phyloP scores from a whole-genome alignment of 108 stramenopile species.

The Mediolabrus comicus region DNA sequence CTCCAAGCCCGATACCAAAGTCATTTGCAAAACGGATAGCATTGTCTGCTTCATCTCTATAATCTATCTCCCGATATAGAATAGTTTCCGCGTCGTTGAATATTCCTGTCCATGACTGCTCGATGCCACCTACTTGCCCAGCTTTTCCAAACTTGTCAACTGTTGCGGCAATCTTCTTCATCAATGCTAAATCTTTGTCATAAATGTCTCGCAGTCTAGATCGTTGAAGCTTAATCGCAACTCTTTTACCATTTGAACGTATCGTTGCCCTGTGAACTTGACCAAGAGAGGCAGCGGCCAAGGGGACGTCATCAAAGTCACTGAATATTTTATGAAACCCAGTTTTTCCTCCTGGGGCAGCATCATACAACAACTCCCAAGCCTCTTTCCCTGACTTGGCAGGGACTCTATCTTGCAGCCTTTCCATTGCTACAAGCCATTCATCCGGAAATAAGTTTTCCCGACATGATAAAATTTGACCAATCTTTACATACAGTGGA shows the following conservation, averaged over 20 bases:
- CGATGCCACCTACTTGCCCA: slow-evolving; percentile 71
- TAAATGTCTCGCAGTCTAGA: slow-evolving; percentile 82
- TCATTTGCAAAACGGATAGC: slow-evolving; percentile 79
- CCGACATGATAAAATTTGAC: slow-evolving; percentile 91
- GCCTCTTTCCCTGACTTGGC: slow-evolving; percentile 80
- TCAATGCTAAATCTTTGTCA: slow-evolving; percentile 84
- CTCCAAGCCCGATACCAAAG: slow-evolving; percentile 82
- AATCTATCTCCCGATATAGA: slow-evolving; percentile 95
- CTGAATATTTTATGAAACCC: slow-evolving; percentile 66
- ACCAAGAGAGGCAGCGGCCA: slow-evolving; percentile 90
- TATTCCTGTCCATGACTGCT: slow-evolving; percentile 81
- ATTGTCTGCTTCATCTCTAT: slow-evolving; percentile 92
- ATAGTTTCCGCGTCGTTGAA: slow-evolving; percentile 89
- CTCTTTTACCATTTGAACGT: slow-evolving; percentile 52
- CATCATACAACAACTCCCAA: slow-evolving; percentile 69
- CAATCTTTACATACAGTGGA: slow-evolving; percentile 90
- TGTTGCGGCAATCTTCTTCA: slow-evolving; percentile 72
- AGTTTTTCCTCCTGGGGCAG: slow-evolving; percentile 55
- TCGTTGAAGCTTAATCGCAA: slow-evolving; percentile 93
- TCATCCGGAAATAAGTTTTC: slow-evolving; percentile 81
- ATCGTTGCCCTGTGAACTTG: slow-evolving; percentile 89
- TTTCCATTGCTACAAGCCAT: slow-evolving; percentile 88
- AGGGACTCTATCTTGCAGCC: slow-evolving; percentile 91
- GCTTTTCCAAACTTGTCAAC: slow-evolving; percentile 67
- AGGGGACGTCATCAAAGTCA: slow-evolving; percentile 79